Evolutionary conservation across 208 protist species (phyloP).

Genomic region (Herpetomonas samuelpessoai): DNA sequence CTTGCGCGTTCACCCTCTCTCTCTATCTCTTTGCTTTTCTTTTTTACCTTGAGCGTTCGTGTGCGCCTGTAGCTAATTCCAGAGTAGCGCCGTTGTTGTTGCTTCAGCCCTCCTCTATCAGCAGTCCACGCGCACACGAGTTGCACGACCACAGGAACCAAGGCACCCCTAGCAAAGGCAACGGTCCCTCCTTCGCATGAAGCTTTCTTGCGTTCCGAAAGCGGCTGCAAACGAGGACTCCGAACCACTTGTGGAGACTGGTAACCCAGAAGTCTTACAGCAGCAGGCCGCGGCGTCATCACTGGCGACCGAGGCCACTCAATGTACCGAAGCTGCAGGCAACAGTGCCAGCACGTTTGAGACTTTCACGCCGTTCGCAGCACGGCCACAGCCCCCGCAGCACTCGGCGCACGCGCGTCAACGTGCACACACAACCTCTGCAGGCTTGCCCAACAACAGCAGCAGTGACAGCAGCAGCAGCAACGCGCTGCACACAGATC

Average conservation of each 20-base stretch:
- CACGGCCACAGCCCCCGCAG: background rate
- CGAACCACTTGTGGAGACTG: background rate
- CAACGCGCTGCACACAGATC: background rate
- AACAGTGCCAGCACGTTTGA: background rate
- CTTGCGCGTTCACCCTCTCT: too few relatives aligned
- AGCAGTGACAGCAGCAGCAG: background rate
- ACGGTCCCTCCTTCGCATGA: too few relatives aligned
- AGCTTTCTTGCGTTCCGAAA: background rate
- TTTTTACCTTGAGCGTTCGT: too few relatives aligned
- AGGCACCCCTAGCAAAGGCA: too few relatives aligned
- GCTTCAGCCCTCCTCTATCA: too few relatives aligned
- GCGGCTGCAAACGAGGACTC: background rate
- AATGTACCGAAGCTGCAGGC: too few relatives aligned
- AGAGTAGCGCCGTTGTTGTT: too few relatives aligned
- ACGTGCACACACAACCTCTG: too few relatives aligned
- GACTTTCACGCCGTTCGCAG: background rate
- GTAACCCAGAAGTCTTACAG: background rate
- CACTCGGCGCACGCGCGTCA: background rate
- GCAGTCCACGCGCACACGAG: too few relatives aligned
- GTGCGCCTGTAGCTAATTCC: too few relatives aligned
- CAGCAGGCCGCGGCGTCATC: background rate
- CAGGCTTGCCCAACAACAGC: background rate
- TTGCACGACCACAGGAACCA: too few relatives aligned
- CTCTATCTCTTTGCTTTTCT: too few relatives aligned
- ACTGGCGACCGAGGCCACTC: background rate